Conservation (phyloP, 1,284 basidiomycete genomes). For the Neonothopanus nambi region DNA sequence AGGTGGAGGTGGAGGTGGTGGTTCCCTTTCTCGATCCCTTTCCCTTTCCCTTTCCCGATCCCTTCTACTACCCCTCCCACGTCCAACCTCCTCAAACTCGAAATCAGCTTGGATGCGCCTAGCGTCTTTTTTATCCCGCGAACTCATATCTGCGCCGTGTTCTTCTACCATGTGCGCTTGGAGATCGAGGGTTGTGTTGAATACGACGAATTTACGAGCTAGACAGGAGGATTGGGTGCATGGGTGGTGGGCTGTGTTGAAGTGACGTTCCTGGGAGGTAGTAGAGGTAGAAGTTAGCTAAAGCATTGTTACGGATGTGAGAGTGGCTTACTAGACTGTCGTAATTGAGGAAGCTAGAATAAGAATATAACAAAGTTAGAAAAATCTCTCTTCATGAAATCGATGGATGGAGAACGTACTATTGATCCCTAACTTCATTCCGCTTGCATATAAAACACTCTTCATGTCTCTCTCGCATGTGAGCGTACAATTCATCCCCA, state of each 20-base stretch:
- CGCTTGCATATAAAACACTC: constrained; percentile 95
- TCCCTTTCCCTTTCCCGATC: constrained; percentile 42
- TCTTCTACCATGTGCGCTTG: constrained; percentile 90
- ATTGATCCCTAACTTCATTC: constrained; percentile 78
- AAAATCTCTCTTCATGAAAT: neutral
- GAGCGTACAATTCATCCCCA: constrained; percentile 90
- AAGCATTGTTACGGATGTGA: neutral
- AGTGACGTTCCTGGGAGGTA: constrained; percentile 63
- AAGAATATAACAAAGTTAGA: constrained; percentile 12
- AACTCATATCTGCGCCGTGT: constrained; percentile 81
- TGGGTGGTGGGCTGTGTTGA: constrained; percentile 71
- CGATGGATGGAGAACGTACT: constrained; percentile 56
- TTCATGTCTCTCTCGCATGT: constrained; percentile 94
- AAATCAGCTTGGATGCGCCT: constrained; percentile 82
- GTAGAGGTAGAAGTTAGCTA: neutral
- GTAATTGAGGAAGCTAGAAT: constrained; percentile 76
- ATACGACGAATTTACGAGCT: constrained; percentile 93
- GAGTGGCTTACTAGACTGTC: constrained; percentile 58
- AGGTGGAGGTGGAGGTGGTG: constrained; percentile 24
- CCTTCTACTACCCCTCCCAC: constrained; percentile 39
- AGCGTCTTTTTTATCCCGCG: constrained; percentile 77
- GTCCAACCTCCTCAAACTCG: constrained; percentile 62
- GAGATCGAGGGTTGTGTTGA: constrained; percentile 84
- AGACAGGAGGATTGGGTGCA: constrained; percentile 79
- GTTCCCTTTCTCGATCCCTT: constrained; percentile 42